Evolutionary conservation across 2,329 filamentous ascomycete species (phyloP), one percentile per base, ranked within the genome.

Genomic region (Exophiala lecanii-corni): DNA sequence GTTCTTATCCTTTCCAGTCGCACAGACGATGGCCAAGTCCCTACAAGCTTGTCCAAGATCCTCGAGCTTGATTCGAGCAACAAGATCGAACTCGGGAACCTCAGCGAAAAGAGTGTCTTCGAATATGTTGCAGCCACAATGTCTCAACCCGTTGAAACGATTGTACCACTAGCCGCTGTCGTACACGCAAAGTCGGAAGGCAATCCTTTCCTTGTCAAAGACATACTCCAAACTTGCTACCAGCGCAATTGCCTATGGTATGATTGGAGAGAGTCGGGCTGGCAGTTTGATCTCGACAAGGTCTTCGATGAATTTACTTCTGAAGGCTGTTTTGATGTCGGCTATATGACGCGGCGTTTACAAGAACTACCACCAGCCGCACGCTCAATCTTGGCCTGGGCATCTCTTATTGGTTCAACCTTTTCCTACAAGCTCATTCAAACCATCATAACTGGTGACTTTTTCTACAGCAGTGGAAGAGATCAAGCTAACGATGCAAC

Each of bases 171-270:
- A 13, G 85, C 86, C 2, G 78, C 89, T 5, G 86, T 95, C 7
- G 80, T 96, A 4, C 86, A 94, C 61, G 89, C 91, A 57, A 94
- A 92, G 66, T 91, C 86, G 6, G 78, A 78, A 18, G 89, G 89
- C 1, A 95, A 94, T 49, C 84, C 89, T 0, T 96, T 95, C 58
- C 94, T 92, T 58, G 85, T 95, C 62, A 77, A 87, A 42, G 87
- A 95, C 65, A 94, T 96, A 76, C 75, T 96, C 3, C 86, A 86
- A 58, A 83, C 84, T 2, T 94, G 87, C 60, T 82, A 94, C 61
- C 80, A 86, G 30, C 92, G 87, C 59, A 83, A 83, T 54, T 94
- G 86, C 61, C 84, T 96, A 37, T 94, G 82, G 78, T 96, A 94
- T 63, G 88, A 89, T 49, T 95, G 92, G 73, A 81, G 81, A 55